Percentiles rank a stretch among this genome's conserved stretches.
Conservation (phyloP, 1,284 basidiomycete species). For the Austroboletus niveus region DNA sequence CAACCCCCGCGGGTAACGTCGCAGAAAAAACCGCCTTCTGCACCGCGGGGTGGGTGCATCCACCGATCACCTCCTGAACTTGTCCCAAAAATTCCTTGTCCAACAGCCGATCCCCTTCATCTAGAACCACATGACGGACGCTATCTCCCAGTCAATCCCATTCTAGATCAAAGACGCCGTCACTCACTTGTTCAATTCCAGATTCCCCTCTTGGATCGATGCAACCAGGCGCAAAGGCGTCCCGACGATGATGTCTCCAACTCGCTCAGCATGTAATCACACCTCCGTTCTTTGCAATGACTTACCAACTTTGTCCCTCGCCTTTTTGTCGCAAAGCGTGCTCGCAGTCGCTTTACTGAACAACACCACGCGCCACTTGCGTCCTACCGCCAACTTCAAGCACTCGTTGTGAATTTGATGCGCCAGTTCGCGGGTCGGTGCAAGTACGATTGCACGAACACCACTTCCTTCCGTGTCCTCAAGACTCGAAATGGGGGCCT, state of each 20-base stretch:
- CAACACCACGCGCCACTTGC: conserved; percentile 81
- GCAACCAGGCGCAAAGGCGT: conserved; percentile 79
- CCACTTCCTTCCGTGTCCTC: conserved; percentile 53
- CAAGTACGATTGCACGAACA: conserved; percentile 79
- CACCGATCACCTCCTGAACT: conserved; percentile 83
- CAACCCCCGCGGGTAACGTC: conserved; percentile 86
- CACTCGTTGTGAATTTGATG: conserved; percentile 95
- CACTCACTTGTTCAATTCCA: conserved; percentile 74
- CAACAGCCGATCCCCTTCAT: conserved; percentile 90
- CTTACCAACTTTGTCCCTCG: conserved; percentile 73
- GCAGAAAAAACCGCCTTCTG: conserved; percentile 95
- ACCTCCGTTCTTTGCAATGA: conserved; percentile 11
- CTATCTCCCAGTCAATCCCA: conserved; percentile 38
- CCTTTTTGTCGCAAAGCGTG: conserved; percentile 65
- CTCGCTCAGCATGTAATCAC: not conserved
- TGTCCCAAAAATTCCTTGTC: conserved; percentile 89
- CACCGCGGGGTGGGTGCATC: conserved; percentile 71
- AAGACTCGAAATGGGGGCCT: conserved; percentile 54
- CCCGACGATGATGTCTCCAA: conserved; percentile 76
- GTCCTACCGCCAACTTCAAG: conserved; percentile 75
- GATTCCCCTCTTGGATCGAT: conserved; percentile 62
- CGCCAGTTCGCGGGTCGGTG: conserved; percentile 95
- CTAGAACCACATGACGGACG: conserved; percentile 80
- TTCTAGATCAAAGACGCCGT: not conserved
- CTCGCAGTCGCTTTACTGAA: conserved; percentile 85